phyloP scores from a whole-genome alignment of 768 basidiomycete species.

The Hericium coralloides region DNA sequence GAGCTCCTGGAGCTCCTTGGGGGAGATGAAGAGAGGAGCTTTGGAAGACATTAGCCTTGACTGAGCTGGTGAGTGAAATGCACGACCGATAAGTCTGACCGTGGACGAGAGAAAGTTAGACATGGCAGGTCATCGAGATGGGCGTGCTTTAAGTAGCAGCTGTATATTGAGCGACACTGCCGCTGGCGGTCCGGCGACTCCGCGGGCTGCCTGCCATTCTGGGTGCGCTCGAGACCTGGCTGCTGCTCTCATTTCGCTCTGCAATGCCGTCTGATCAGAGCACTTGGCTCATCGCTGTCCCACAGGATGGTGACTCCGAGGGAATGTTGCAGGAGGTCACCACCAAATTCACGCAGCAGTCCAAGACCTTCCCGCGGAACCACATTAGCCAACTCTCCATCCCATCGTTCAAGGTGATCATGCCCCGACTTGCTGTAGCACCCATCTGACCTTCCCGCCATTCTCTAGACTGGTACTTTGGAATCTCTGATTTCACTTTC shows the following conservation, averaged over 20 bases:
- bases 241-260: not conserved
- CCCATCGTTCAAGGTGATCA: slow-evolving; percentile 81
- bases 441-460: not conserved
- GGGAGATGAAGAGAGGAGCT: slow-evolving; percentile 23
- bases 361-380: slow-evolving; percentile 36
- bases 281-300: slow-evolving; percentile 87
- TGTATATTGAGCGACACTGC: not conserved
- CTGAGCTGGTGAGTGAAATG: not conserved
- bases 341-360: slow-evolving; percentile 51
- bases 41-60: slow-evolving; percentile 5
- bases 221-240: not conserved
- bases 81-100: not conserved
- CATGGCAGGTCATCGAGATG: not conserved
- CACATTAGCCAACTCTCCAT: slow-evolving; percentile 60
- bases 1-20: slow-evolving; percentile 22
- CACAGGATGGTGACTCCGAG: slow-evolving; percentile 79
- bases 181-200: not conserved
- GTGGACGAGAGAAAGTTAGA: not conserved
- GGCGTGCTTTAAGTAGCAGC: not conserved
- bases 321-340: slow-evolving; percentile 58
- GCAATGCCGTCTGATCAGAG: slow-evolving; percentile 92
- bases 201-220: not conserved
- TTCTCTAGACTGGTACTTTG: slow-evolving; percentile 79
- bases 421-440: not conserved
- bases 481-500: slow-evolving; percentile 83